These are phyloP conservation scores for Kingdonia uniflora DNA, from an alignment of 164 flowering plant genomes.

Conservation along the genomic window DNA sequence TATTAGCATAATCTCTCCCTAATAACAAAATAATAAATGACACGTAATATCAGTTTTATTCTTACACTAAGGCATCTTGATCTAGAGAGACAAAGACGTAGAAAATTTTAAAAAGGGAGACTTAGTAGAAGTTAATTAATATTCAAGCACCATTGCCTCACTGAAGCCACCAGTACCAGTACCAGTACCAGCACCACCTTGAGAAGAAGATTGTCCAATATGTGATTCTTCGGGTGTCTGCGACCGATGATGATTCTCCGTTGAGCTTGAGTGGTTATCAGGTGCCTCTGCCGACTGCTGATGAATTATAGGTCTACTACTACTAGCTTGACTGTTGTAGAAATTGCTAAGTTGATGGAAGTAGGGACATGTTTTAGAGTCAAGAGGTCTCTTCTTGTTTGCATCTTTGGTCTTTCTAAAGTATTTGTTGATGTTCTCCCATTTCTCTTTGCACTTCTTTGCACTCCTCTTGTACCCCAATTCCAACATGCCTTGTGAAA, in stretches of 20 bases:
- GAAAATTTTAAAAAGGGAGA: background rate
- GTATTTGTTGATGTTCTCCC: conserved; percentile 91
- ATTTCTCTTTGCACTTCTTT: conserved; percentile 81
- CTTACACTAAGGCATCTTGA: background rate
- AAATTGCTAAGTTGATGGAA: conserved; percentile 54
- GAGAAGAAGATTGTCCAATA: background rate
- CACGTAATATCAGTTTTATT: background rate
- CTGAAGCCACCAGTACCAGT: conserved; percentile 4
- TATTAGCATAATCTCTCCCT: background rate
- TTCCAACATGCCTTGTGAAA: conserved; percentile 60
- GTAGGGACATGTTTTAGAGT: conserved; percentile 79
- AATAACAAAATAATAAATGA: background rate
- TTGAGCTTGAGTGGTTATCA: conserved; percentile 10
- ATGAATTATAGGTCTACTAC: conserved; percentile 18
- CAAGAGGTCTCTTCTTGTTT: conserved; percentile 66
- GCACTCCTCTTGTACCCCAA: conserved; percentile 74
- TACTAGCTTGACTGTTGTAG: conserved; percentile 63
- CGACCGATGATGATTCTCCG: conserved; percentile 11
- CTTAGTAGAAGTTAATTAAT: conserved; percentile 7
- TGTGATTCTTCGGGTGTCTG: conserved; percentile 9
- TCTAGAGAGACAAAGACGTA: background rate
- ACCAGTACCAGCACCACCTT: conserved; percentile 3
- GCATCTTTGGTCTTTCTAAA: conserved; percentile 67
- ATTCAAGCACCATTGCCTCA: conserved; percentile 17
- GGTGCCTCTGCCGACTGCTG: conserved; percentile 3